Base-by-base conservation (phyloP, 345 rosid genomes). In the Pelargonium nanum region DNA sequence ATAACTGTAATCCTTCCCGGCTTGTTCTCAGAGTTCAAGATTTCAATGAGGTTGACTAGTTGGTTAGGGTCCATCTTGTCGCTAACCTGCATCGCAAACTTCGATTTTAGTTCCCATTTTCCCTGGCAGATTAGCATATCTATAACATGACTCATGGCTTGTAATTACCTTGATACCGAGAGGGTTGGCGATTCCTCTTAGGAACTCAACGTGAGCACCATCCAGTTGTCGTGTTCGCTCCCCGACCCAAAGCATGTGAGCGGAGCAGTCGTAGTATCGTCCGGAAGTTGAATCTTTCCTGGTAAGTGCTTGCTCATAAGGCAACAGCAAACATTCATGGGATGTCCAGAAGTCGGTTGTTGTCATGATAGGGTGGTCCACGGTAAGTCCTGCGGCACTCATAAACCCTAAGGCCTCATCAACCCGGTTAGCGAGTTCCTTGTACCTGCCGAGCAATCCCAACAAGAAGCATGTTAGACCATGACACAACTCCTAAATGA, bases 251-350 rank as follows among this genome's bases (percentile, higher is more conserved):
- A 70, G 21, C 74, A 70, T 65, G 58, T 70, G 74, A 26, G 74
- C 74, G 44, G 70, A 70, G 57, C 74, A 70, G 53, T 70, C 70
- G 20, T 70, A 70, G 66, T 55, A 70, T 20, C 65, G 69, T 28
- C 74, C 74, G 8, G 74, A 70, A 26, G 74, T 70, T 24, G 74
- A 70, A 56, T 70, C 74, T 1, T 65, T 63, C 20, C 74, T 61
- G 13, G 74, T 70, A 28, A 70, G 65, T 5, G 74, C 45, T 56
- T 70, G 74, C 55, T 70, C 74, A 23, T 60, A 70, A 23, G 74
- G 74, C 74, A 70, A 61, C 22, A 70, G 70, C 69, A 70, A 70
- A 56, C 74, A 65, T 63, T 70, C 74, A 6, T 70, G 74, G 45
- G 74, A 70, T 55, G 74, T 70, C 74, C 74, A 65, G 69, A 70